Base-by-base conservation (phyloP, 2,329 filamentous ascomycete genomes). In the Colletotrichum tropicicola region DNA sequence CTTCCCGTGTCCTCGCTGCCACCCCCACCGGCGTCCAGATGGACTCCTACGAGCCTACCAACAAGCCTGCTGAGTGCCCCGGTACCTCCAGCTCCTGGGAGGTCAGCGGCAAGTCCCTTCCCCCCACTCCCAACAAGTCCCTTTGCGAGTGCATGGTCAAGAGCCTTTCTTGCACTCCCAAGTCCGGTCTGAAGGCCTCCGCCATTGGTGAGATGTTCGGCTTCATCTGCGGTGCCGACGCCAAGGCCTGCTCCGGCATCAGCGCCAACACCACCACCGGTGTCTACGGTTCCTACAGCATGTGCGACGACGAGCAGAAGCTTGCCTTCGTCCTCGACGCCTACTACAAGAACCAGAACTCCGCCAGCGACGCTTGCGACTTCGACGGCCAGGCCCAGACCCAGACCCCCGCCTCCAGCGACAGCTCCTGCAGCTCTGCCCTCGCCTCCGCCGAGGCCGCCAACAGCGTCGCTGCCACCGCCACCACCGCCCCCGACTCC, bases 131-230 rank as follows among this genome's bases (percentile, higher is more conserved):
- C 68, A 93, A 98, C 81, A 74, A 87, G 47, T 74, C 88, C 45
- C 89, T 97, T 48, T 99, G 96, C 86, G 78, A 84, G 62, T 99
- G 96, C 87, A 97, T 97, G 92, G 86, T 87, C 77, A 82, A 87
- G 68, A 89, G 88, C 45, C 82, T 97, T 61, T 81, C 82, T 64
- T 99, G 96, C 81, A 85, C 86, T 27, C 88, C 93, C 66, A 82
- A 86, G 47, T 78, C 83, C 48, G 78, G 79, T 71, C 80, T 93
- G 23, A 80, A 85, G 68, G 76, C 81, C 52, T 83, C 89, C 57
- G 80, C 88, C 60, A 91, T 88, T 72, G 87, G 86, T 52, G 80
- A 85, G 15, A 86, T 96, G 70, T 98, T 98, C 79, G 84, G 83
- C 75, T 89, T 82, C 77, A 87, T 95, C 78, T 96, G 92, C 79